phyloP scores from a whole-genome alignment of 108 stramenopile species.

The Epipyxis sp. region DNA sequence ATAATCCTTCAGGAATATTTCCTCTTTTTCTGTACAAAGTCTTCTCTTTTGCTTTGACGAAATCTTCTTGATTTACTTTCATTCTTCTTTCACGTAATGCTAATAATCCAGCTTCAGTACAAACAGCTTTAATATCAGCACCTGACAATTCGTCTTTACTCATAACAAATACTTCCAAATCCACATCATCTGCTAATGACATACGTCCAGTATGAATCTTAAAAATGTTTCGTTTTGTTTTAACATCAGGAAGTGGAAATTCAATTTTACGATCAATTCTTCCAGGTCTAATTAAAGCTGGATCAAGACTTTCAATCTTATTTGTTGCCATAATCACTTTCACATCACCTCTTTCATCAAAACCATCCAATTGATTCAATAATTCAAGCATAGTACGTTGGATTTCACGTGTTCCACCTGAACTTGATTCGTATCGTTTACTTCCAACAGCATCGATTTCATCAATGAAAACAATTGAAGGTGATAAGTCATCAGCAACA shows the following conservation, averaged over 20 bases:
- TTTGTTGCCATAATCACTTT: conserved; percentile 99
- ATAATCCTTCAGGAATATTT: conserved; percentile 92
- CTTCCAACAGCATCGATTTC: conserved; percentile 98
- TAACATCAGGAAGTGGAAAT: conserved; percentile 94
- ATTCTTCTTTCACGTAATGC: conserved; percentile 96
- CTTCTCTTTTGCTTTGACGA: conserved; percentile 96
- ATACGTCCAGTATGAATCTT: conserved; percentile 90
- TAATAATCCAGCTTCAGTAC: conserved; percentile 97
- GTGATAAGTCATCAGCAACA: conserved; percentile 88
- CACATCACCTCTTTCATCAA: conserved; percentile 95
- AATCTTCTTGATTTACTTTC: conserved; percentile 95
- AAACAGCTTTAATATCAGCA: conserved; percentile 93
- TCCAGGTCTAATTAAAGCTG: conserved; percentile 95
- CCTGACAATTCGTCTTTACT: conserved; percentile 96
- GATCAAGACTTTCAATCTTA: conserved; percentile 94
- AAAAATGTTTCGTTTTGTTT: conserved; percentile 97
- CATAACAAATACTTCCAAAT: conserved; percentile 95
- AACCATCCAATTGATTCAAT: conserved; percentile 97
- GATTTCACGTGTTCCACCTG: conserved; percentile 92
- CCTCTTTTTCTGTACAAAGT: conserved; percentile 98
- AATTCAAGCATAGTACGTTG: conserved; percentile 99
- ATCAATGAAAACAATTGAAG: conserved; percentile 98
- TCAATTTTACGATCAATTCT: conserved; percentile 99
- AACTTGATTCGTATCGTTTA: conserved; percentile 92
- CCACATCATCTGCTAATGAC: conserved; percentile 92